Base-by-base conservation (phyloP, 1,284 basidiomycete genomes). In the Cutaneotrichosporon sp. region DNA sequence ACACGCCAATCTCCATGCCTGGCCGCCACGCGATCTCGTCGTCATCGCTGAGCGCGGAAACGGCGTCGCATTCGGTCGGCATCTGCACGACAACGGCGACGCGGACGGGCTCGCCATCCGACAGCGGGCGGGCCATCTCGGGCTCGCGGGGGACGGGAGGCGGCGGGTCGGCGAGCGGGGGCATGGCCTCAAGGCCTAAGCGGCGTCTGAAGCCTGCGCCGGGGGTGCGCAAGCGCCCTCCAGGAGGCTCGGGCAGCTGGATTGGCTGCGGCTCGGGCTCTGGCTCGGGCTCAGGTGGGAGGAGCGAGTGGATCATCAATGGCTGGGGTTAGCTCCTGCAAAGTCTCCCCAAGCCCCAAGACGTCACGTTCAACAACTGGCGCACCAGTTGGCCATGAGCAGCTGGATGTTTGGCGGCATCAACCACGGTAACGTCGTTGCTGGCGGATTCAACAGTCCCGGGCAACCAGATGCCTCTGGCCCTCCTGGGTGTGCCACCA, bases 1-100 rank as follows among this genome's bases (percentile, higher is more conserved):
- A 77, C 7, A 77, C 64, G 18, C 72, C 75, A 25, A 77, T 29
- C 64, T 76, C 75, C 74, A 77, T 76, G n/a, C 75, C 73, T 4
- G 56, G 62, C 45, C 71, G 67, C 75, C 75, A 77, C 3, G 69
- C 75, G 1, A 66, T 63, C 43, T 54, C 59, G 49, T 76, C 73
- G 7, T 73, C 73, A 10, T 67, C 70, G 34, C n/a, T 56, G 49
- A 18, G 42, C 42, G 16, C 43, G 52, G 20, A 36, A 24, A 51
- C 50, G 18, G 18, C 49, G 47, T 58, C 54, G 38, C n/a, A 55
- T 20, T 64, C 54, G 4, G 50, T 52, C 16, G 75, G 75, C 75
- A 77, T 76, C 54, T 68, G 68, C 25, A 77, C 65, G 20, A 77
- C 60, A 4, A 77, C 67, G 4, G 68, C 74, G 27, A 77, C 57